A percentile compares a stretch with the other conserved stretches of the same genome.
Evolutionary conservation across 2,329 filamentous ascomycete genomes (phyloP).

Genomic region (Coniella vitis): DNA sequence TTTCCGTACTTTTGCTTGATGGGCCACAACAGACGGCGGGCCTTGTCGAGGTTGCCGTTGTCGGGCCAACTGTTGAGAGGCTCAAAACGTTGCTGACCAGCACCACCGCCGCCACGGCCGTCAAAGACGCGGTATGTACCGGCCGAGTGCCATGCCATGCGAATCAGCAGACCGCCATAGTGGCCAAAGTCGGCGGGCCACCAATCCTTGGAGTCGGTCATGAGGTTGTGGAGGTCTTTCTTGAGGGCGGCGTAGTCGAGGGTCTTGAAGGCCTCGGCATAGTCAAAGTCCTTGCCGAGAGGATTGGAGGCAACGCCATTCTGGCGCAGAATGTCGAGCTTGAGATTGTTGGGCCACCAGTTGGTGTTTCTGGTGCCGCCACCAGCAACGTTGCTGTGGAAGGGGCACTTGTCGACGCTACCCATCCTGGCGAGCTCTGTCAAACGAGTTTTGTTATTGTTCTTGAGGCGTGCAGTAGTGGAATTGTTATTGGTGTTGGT

Average conservation of each 20-base stretch:
- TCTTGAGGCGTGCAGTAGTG: slow-evolving; percentile 67
- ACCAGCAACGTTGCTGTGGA: slow-evolving; percentile 37
- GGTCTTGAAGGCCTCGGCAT: slow-evolving; percentile 61
- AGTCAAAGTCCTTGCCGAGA: slow-evolving; percentile 57
- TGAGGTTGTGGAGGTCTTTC: slow-evolving; percentile 57
- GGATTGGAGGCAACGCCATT: slow-evolving; percentile 56
- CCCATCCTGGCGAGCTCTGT: too few relatives aligned
- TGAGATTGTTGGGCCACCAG: slow-evolving; percentile 65
- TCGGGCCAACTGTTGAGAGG: slow-evolving; percentile 74
- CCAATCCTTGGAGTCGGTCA: slow-evolving; percentile 69
- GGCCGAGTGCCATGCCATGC: slow-evolving; percentile 69
- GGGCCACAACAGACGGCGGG: slow-evolving; percentile 66
- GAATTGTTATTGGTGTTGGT: slow-evolving; percentile 58
- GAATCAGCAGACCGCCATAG: slow-evolving; percentile 69
- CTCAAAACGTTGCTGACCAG: slow-evolving; percentile 63
- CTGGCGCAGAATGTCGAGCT: slow-evolving; percentile 63
- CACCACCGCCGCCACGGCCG: slow-evolving; percentile 66
- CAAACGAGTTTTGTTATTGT: slow-evolving; percentile 68
- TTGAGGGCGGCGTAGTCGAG: slow-evolving; percentile 60
- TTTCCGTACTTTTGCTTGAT: slow-evolving; percentile 76
- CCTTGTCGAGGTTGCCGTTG: slow-evolving; percentile 69
- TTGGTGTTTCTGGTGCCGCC: slow-evolving; percentile 58
- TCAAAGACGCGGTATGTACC: slow-evolving; percentile 68
- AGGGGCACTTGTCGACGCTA: slow-evolving; percentile 30
- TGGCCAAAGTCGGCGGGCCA: slow-evolving; percentile 73